A percentile compares a stretch with the other conserved stretches of the same genome.
Evolutionary conservation across 352 stramenopile species (phyloP).

Genomic region (Aphanomyces cochlioides): DNA sequence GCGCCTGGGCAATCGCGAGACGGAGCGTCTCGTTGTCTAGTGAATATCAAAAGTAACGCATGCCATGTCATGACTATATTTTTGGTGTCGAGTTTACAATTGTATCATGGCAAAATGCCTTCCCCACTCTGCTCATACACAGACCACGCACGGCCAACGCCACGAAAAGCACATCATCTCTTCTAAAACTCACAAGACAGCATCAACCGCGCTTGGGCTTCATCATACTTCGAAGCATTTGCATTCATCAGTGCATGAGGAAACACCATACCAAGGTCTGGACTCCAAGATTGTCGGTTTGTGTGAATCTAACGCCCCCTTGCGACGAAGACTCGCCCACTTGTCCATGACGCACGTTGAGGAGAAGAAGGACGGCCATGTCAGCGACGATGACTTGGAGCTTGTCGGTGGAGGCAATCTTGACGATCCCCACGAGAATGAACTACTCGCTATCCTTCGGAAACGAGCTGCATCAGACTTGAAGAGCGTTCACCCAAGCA

Average conservation of each 20-base stretch:
- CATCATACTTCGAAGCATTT: too few relatives aligned
- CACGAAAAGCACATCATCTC: too few relatives aligned
- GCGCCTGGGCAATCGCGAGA: constrained; percentile 27
- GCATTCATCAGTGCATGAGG: neutral
- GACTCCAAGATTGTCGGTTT: constrained; percentile 18
- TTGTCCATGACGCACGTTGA: constrained; percentile 26
- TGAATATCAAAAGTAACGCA: too few relatives aligned
- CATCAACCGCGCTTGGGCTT: too few relatives aligned
- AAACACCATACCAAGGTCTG: constrained; percentile 5
- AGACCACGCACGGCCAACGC: too few relatives aligned
- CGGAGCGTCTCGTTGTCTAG: constrained; percentile 12
- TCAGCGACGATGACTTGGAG: constrained; percentile 16
- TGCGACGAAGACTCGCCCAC: constrained; percentile 16
- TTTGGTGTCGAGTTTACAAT: too few relatives aligned
- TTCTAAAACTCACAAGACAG: too few relatives aligned
- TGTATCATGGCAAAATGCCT: too few relatives aligned
- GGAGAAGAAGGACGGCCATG: neutral
- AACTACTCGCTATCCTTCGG: constrained; percentile 10
- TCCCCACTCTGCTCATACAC: too few relatives aligned
- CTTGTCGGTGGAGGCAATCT: neutral
- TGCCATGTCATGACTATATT: too few relatives aligned
- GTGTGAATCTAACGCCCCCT: constrained; percentile 16
- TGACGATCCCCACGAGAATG: neutral
- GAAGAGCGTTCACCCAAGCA: neutral
- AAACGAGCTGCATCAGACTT: neutral